Conservation (phyloP, 441 rosid genomes). For the Croton setiger region DNA sequence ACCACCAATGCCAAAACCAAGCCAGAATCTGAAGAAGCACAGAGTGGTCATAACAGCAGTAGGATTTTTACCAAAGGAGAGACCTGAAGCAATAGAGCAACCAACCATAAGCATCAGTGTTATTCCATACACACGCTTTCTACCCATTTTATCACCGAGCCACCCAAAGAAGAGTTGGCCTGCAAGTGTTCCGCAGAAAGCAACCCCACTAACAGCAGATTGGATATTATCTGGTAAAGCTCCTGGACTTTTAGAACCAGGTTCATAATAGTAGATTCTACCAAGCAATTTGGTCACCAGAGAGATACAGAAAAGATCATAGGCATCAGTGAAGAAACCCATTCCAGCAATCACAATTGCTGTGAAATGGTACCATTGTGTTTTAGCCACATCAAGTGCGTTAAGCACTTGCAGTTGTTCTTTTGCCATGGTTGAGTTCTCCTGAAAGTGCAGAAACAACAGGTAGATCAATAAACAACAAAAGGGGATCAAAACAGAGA, state of each 20-base stretch:
- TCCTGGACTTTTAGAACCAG: slow-evolving; percentile 57
- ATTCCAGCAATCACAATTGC: slow-evolving; percentile 75
- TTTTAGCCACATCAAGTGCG: slow-evolving; percentile 69
- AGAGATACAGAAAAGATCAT: slow-evolving; percentile 74
- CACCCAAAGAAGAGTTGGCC: slow-evolving; percentile 88
- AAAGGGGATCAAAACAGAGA: no score
- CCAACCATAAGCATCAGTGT: slow-evolving; percentile 71
- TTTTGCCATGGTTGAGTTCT: slow-evolving; percentile 33
- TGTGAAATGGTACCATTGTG: slow-evolving; percentile 83
- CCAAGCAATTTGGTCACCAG: slow-evolving; percentile 76
- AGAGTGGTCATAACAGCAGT: slow-evolving; percentile 59
- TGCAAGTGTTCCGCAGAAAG: slow-evolving; percentile 63
- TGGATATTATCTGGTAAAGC: slow-evolving; percentile 57
- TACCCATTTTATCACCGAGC: slow-evolving; percentile 75
- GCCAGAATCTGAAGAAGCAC: slow-evolving; percentile 84
- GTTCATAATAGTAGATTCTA: slow-evolving; percentile 61
- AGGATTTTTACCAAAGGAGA: slow-evolving; percentile 45
- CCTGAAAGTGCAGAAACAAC: background rate
- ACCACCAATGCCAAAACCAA: slow-evolving; percentile 78
- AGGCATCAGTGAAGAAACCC: slow-evolving; percentile 89
- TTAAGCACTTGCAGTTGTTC: slow-evolving; percentile 51
- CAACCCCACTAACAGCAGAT: slow-evolving; percentile 75
- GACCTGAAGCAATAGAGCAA: slow-evolving; percentile 58
- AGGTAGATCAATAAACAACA: no score
- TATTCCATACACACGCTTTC: slow-evolving; percentile 72